phyloP scores from a whole-genome alignment of 2,329 filamentous ascomycete genomes.

The Hawksworthiomyces lignivorus region DNA sequence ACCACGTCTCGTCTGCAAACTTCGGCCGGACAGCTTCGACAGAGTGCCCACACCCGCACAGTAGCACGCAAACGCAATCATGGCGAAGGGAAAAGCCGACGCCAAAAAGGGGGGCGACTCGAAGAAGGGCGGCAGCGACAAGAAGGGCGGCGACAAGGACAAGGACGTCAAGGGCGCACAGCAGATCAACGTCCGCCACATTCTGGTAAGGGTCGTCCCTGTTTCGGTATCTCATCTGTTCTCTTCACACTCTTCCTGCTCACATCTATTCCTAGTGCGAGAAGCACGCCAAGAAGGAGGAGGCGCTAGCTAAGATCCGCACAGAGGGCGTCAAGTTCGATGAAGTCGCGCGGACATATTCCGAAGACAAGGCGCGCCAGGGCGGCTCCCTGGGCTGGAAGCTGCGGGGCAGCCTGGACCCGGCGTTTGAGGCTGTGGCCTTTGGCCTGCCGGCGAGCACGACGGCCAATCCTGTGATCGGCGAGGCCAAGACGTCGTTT shows the following conservation, averaged over 20 bases:
- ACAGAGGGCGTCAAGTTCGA: constrained; percentile 62
- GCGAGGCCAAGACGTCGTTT: constrained; percentile 64
- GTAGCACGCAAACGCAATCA: constrained; percentile 2
- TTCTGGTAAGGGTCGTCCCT: too few relatives aligned
- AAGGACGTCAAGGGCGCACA: constrained; percentile 17
- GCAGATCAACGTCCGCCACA: constrained; percentile 65
- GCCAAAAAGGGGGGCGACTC: constrained; percentile 15
- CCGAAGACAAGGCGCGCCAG: constrained; percentile 68
- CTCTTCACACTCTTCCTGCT: not conserved
- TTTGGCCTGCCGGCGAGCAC: constrained; percentile 62
- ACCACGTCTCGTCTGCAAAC: too few relatives aligned
- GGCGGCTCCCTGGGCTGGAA: constrained; percentile 70
- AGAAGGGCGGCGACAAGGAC: constrained; percentile 6
- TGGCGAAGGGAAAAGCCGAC: constrained; percentile 17
- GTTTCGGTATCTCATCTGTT: constrained; percentile 12
- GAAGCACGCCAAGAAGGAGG: constrained; percentile 71
- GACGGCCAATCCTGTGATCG: constrained; percentile 55
- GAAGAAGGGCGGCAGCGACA: constrained; percentile 7
- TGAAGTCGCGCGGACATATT: constrained; percentile 63
- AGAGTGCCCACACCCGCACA: too few relatives aligned
- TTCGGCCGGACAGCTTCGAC: too few relatives aligned
- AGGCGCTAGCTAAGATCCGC: constrained; percentile 61
- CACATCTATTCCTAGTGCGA: constrained; percentile 53
- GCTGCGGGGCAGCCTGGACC: constrained; percentile 56
- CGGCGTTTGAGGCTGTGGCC: constrained; percentile 65